Conservation (phyloP, 805 yeast genomes). For the Hanseniaspora vineae region DNA sequence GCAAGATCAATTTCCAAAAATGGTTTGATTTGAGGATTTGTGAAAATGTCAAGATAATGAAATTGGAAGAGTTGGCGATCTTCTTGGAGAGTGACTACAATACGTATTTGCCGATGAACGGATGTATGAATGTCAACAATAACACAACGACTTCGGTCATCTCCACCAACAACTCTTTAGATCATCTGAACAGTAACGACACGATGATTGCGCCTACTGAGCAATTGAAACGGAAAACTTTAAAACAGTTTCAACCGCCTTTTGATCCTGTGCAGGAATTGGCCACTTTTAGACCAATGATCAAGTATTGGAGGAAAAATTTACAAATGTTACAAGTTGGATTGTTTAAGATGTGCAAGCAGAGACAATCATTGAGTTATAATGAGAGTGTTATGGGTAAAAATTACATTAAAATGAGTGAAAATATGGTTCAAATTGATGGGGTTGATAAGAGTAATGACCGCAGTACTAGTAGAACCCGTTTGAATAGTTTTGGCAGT, state of each 20-base stretch:
- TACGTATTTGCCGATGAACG: slow-evolving; percentile 25
- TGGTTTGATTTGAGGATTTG: slow-evolving; percentile 70
- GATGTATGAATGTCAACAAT: slow-evolving; percentile 3
- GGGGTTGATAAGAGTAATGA: neutral
- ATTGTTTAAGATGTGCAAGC: slow-evolving; percentile 41
- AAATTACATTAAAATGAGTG: slow-evolving; percentile 13
- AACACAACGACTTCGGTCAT: slow-evolving; percentile 4
- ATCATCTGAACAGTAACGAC: slow-evolving; percentile 23
- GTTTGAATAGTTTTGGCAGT: neutral
- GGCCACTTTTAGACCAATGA: slow-evolving; percentile 76
- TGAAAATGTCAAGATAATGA: slow-evolving; percentile 61
- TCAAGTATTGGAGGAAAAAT: slow-evolving; percentile 57
- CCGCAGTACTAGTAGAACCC: neutral
- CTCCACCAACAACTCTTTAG: slow-evolving; percentile 36
- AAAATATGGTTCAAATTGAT: slow-evolving; percentile 11
- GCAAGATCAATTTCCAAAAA: slow-evolving; percentile 50
- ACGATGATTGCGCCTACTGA: slow-evolving; percentile 58
- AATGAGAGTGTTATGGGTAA: slow-evolving; percentile 44
- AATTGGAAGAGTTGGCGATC: slow-evolving; percentile 79
- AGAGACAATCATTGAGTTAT: slow-evolving; percentile 35
- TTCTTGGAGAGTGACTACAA: slow-evolving; percentile 71
- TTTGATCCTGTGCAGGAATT: slow-evolving; percentile 74
- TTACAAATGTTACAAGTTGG: slow-evolving; percentile 39
- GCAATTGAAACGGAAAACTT: slow-evolving; percentile 76
- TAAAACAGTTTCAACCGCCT: slow-evolving; percentile 87